These are phyloP conservation scores for Yarrowia sp. DNA, from an alignment of 805 yeast species.

Conservation along the genomic window DNA sequence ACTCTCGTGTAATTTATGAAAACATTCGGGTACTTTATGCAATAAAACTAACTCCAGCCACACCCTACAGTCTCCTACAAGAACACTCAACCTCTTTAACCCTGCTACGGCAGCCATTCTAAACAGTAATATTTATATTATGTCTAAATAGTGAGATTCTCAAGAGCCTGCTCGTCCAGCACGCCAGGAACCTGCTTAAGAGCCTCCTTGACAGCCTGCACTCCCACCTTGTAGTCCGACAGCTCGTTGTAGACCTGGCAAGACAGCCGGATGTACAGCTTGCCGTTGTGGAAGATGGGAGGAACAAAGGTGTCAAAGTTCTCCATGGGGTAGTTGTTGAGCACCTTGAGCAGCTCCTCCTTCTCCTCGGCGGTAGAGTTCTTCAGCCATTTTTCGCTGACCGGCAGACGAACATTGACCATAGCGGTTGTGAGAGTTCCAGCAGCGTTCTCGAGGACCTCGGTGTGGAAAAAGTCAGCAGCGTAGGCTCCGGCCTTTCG, in stretches of 20 bases:
- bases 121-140: too few relatives aligned
- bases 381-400: constrained; percentile 30
- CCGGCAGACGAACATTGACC: constrained; percentile 47
- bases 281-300: constrained; percentile 44
- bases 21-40: too few relatives aligned
- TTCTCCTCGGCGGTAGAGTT: constrained; percentile 29
- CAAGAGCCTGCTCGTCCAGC: not conserved
- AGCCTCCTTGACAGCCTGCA: constrained; percentile 42
- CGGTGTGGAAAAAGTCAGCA: constrained; percentile 43
- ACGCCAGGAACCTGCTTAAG: constrained; percentile 29
- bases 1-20: too few relatives aligned
- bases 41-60: too few relatives aligned
- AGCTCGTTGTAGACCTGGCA: constrained; percentile 60
- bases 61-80: too few relatives aligned
- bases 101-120: too few relatives aligned
- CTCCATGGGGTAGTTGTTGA: not conserved
- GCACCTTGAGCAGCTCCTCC: constrained; percentile 19
- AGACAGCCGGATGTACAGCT: constrained; percentile 51
- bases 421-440: constrained; percentile 43
- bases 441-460: constrained; percentile 34
- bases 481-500: constrained; percentile 44
- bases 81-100: too few relatives aligned
- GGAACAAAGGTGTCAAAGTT: constrained; percentile 50
- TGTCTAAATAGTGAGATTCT: too few relatives aligned
- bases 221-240: constrained; percentile 52